Base-by-base conservation (phyloP, 495 filamentous ascomycete species). In the Hypoxylon rickii region DNA sequence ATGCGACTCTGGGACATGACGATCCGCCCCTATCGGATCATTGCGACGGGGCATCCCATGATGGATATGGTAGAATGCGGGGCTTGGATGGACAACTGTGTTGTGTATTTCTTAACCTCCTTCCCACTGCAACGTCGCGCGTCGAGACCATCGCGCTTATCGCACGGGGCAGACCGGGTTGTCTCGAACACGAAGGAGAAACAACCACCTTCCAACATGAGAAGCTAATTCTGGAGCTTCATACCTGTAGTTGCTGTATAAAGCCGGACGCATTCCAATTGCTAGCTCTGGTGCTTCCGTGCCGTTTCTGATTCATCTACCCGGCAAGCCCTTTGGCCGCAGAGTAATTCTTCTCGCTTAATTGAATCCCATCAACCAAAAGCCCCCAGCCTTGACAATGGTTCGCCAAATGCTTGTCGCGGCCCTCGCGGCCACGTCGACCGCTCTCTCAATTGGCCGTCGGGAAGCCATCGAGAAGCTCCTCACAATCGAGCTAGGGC, bases 401-500 rank as follows among this genome's bases (percentile, higher is more conserved):
- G 54, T 63, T 37, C 59, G 59, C 44, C 17, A 24, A 22, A 41
- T 58, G 12, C 24, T 63, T n/a, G 13, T 54, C 32, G 49, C 49
- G 44, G 59, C 53, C 26, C 44, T 63, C 3, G 59, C 59, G 15
- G 49, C 46, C 22, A 49, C 44, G 2, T 39, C 54, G 6, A 31
- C 44, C 17, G 48, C 54, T 7, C 44, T 63, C 29, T 44, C 59
- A 8, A 22, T 44, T 13, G 19, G 16, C 16, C 56, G 44, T n/a
- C 47, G 19, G 8, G 53, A 53, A 15, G 44, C 49, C 4, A 4
- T 37, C 6, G 44, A 32, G 20, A 38, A 53, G 32, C 33, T 63
- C 7, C 58, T 63, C 44, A 58, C 54, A 8, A 53, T 63, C 36
- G 47, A 63, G 31, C 20, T 58, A 6, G 59, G n/a, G 13, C 54